phyloP scores from a whole-genome alignment of 352 stramenopile species.

The Phytophthora fragariaefolia region DNA sequence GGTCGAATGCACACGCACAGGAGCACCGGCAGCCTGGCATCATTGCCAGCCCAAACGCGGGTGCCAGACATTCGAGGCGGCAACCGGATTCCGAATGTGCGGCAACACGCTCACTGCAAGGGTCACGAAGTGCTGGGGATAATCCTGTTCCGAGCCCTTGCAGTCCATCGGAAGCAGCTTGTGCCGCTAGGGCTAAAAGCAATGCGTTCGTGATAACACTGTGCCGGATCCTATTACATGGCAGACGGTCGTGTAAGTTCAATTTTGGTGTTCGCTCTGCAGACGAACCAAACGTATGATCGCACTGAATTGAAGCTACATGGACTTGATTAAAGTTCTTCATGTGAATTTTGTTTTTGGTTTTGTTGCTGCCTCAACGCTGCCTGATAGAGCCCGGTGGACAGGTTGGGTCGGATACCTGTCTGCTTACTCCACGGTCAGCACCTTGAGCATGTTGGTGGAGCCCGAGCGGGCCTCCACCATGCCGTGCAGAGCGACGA shows the following conservation, averaged over 20 bases:
- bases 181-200: not conserved
- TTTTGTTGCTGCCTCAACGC: slow-evolving; percentile 17
- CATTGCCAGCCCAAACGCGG: slow-evolving; percentile 12
- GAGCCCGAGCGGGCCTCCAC: slow-evolving; percentile 88
- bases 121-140: not conserved
- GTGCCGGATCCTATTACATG: slow-evolving; percentile 1
- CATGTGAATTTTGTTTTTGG: not conserved
- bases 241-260: not conserved
- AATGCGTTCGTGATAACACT: not conserved
- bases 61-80: slow-evolving; percentile 4
- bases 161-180: not conserved
- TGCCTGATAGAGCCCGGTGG: slow-evolving; percentile 17
- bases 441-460: slow-evolving; percentile 94
- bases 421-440: slow-evolving; percentile 74
- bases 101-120: not conserved
- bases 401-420: slow-evolving; percentile 11
- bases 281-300: not conserved
- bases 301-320: slow-evolving; percentile 31
- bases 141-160: not conserved
- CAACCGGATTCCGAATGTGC: slow-evolving; percentile 30
- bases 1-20: slow-evolving; percentile 2
- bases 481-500: slow-evolving; percentile 91
- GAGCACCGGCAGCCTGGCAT: slow-evolving; percentile 1
- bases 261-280: slow-evolving; percentile 4
- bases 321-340: slow-evolving; percentile 19